phyloP scores from a whole-genome alignment of 192 early-diverging fungal genomes.

The Rhizophagus prolifer region DNA sequence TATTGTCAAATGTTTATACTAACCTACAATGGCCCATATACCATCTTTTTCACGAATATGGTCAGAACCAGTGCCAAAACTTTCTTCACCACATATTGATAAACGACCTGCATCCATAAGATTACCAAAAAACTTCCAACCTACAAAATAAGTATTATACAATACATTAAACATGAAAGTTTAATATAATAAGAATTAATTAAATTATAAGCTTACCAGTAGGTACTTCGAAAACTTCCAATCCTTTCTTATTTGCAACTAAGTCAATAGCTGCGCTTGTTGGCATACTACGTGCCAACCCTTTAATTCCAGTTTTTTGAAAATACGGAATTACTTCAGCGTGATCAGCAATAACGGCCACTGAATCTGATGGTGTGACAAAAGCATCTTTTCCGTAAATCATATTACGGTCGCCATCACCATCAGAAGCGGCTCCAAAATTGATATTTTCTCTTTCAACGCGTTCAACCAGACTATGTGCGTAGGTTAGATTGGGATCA shows the following conservation, averaged over 20 bases:
- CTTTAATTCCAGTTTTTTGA: conserved; percentile 75
- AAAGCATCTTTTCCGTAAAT: conserved; percentile 93
- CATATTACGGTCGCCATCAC: conserved; percentile 99
- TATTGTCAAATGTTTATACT: background rate
- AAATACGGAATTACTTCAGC: conserved; percentile 93
- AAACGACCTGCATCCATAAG: conserved; percentile 93
- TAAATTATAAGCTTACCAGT: conserved; percentile 52
- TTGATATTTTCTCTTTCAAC: conserved; percentile 76
- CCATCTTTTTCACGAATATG: conserved; percentile 99
- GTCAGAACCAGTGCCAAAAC: conserved; percentile 97
- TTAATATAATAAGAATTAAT: background rate
- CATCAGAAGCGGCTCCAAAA: conserved; percentile 96
- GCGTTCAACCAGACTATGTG: conserved; percentile 87
- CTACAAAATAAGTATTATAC: conserved; percentile 1
- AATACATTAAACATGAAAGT: background rate
- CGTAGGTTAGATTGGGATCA: conserved; percentile 97
- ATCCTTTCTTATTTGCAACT: conserved; percentile 80
- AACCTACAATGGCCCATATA: conserved; percentile 91
- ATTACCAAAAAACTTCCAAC: conserved; percentile 98
- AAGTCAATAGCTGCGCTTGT: conserved; percentile 87
- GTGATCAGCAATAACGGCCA: conserved; percentile 93
- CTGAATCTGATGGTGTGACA: conserved; percentile 95
- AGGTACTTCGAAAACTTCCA: conserved; percentile 85
- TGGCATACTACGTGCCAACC: conserved; percentile 95
- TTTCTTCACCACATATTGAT: conserved; percentile 97